A percentile compares a stretch with the other conserved stretches of the same genome.
Conservation (phyloP, 371 early-diverging fungal genomes). For the Mortierella sp. region DNA sequence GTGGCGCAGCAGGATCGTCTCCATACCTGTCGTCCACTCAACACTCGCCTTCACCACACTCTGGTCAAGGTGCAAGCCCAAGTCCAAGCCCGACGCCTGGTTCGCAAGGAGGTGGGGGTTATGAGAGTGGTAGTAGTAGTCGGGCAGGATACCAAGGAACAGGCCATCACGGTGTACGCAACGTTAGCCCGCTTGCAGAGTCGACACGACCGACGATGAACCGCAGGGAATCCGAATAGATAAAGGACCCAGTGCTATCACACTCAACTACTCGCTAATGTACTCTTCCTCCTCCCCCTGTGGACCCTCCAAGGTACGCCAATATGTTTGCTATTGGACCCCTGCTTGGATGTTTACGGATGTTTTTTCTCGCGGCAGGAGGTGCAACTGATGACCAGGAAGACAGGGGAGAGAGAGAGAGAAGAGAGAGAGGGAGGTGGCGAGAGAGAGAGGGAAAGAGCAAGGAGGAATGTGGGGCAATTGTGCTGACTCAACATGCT, state of each 20-base stretch:
- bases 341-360: no score
- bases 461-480: no score
- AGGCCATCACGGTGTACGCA: not conserved
- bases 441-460: no score
- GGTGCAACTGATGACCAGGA: no score
- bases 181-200: not conserved
- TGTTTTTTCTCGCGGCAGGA: no score
- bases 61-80: not conserved
- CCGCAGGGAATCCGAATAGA: conserved; percentile 11
- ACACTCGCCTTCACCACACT: not conserved
- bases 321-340: no score
- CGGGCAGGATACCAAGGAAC: not conserved
- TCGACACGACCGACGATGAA: conserved; percentile 1
- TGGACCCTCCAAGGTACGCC: no score
- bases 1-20: not conserved
- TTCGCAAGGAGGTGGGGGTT: not conserved
- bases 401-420: no score
- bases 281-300: no score
- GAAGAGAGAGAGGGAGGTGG: no score
- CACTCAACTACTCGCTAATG: no score
- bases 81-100: conserved; percentile 1
- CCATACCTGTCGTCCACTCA: not conserved
- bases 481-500: no score
- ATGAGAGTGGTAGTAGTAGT: conserved; percentile 6
- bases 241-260: not conserved